Evolutionary conservation across 495 filamentous ascomycete genomes (phyloP).

Genomic region (Aspergillus sparsus): DNA sequence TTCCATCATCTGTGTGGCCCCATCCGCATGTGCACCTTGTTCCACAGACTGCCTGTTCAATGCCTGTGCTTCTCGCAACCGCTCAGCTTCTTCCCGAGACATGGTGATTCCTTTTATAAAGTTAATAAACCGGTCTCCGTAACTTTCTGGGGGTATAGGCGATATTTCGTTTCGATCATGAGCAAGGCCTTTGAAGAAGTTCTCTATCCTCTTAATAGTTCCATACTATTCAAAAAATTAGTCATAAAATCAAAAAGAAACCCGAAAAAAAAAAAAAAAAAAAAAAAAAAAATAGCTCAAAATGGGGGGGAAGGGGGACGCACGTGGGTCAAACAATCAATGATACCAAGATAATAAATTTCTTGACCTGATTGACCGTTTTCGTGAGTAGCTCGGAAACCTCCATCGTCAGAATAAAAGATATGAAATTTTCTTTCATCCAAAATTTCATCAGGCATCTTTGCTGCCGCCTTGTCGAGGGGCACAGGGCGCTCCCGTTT

Average conservation of each 20-base stretch:
- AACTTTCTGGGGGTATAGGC: conserved; percentile 85
- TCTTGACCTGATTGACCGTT: conserved; percentile 81
- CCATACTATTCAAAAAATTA: conserved; percentile 61
- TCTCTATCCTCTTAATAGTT: conserved; percentile 81
- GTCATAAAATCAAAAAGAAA: neutral
- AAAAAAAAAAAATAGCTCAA: too few relatives aligned
- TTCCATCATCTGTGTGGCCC: conserved; percentile 48
- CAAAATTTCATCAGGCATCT: conserved; percentile 86
- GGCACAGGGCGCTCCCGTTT: conserved; percentile 90
- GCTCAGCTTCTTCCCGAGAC: conserved; percentile 77
- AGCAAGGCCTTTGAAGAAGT: conserved; percentile 91
- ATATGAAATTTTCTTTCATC: conserved; percentile 67
- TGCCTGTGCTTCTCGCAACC: conserved; percentile 53
- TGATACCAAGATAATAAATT: conserved; percentile 97
- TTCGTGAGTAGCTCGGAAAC: conserved; percentile 90
- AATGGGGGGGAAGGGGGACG: conserved; percentile 47
- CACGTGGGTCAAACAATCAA: conserved; percentile 95
- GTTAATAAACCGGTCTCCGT: conserved; percentile 90
- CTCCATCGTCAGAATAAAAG: conserved; percentile 94
- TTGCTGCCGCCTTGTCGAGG: conserved; percentile 76
- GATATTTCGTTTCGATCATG: conserved; percentile 82
- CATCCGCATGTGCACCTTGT: conserved; percentile 48
- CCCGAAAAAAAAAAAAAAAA: neutral
- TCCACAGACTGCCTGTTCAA: conserved; percentile 30
- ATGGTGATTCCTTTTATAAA: conserved; percentile 92